These are phyloP conservation scores for Chalciporus sphaerocephalus DNA, from an alignment of 768 basidiomycete species.

Conservation along the genomic window DNA sequence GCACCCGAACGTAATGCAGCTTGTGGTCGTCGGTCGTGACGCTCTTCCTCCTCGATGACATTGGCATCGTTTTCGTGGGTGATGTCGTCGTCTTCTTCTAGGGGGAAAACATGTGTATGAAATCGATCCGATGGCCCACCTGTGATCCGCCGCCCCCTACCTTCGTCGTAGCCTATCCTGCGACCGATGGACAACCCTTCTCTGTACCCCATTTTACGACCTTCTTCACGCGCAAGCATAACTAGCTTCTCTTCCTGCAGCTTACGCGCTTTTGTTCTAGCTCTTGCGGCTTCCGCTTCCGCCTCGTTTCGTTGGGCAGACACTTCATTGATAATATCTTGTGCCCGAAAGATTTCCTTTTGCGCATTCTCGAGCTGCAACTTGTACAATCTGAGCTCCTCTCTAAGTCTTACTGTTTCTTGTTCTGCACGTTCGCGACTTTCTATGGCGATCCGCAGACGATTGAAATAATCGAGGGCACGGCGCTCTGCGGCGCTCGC, in stretches of 20 bases:
- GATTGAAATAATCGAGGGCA: slow-evolving; percentile 43
- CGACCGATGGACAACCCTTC: slow-evolving; percentile 38
- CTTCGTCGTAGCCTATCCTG: slow-evolving; percentile 28
- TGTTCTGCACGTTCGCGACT: slow-evolving; percentile 37
- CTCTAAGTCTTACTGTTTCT: slow-evolving; percentile 34
- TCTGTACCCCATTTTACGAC: slow-evolving; percentile 36
- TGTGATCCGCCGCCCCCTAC: slow-evolving; percentile 15
- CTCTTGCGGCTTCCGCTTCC: slow-evolving; percentile 42
- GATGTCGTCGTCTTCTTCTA: slow-evolving; percentile 17
- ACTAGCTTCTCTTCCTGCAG: slow-evolving; percentile 40
- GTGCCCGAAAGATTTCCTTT: slow-evolving; percentile 40
- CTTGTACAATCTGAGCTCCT: slow-evolving; percentile 46
- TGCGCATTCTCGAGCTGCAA: slow-evolving; percentile 43
- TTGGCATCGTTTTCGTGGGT: slow-evolving; percentile 10
- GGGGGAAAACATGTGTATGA: slow-evolving; percentile 8
- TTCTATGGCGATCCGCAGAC: slow-evolving; percentile 39
- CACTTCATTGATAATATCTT: slow-evolving; percentile 40
- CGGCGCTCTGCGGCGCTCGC: slow-evolving; percentile 43
- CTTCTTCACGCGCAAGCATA: slow-evolving; percentile 42
- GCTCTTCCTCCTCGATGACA: slow-evolving; percentile 20
- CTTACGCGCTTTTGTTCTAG: slow-evolving; percentile 41
- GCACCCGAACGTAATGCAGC: slow-evolving; percentile 13
- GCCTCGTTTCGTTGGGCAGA: slow-evolving; percentile 42
- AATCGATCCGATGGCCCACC: slow-evolving; percentile 8
- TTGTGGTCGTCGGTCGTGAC: slow-evolving; percentile 13